Conservation (phyloP, 257 asterid genomes). For the Primulina huaijiensis region DNA sequence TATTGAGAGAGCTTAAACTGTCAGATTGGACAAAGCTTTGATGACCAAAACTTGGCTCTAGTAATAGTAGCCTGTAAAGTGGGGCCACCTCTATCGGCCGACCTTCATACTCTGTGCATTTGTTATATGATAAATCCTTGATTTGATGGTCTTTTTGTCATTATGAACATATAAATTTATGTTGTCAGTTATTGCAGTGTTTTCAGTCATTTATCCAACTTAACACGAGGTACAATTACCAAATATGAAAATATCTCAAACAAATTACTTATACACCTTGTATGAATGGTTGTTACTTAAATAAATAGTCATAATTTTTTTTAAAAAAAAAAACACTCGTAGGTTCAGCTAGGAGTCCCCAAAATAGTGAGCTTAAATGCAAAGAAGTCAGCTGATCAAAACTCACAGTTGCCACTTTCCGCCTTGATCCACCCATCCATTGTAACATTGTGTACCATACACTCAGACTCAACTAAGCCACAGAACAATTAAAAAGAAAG, state of each 20-base stretch:
- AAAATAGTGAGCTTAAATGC: constrained; percentile 4
- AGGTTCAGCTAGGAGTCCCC: constrained; percentile 7
- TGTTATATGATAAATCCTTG: background rate
- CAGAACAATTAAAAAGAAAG: constrained; percentile 13
- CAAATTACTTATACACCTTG: constrained; percentile 8
- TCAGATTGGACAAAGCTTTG: too few species aligned
- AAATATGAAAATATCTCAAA: constrained; percentile 5
- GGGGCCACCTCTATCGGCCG: background rate
- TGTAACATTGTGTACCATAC: constrained; percentile 57
- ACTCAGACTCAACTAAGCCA: constrained; percentile 24
- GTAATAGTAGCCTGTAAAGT: background rate
- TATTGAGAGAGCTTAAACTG: too few species aligned
- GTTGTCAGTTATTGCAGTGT: background rate
- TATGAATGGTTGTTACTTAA: background rate
- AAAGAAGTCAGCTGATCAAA: constrained; percentile 18
- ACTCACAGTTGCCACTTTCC: constrained; percentile 77
- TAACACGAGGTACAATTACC: constrained; percentile 12
- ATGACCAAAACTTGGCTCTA: constrained; percentile 1
- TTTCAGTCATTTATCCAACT: constrained; percentile 13
- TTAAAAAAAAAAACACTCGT: constrained; percentile 4
- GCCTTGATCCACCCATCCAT: constrained; percentile 98
- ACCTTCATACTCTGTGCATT: constrained; percentile 3
- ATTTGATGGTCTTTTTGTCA: background rate
- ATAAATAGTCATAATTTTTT: constrained; percentile 1
- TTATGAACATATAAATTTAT: too few species aligned